A percentile compares a stretch with the other conserved stretches of the same genome.
Evolutionary conservation across 306 rosid genomes (phyloP).

Genomic region (Nissolia schottii): DNA sequence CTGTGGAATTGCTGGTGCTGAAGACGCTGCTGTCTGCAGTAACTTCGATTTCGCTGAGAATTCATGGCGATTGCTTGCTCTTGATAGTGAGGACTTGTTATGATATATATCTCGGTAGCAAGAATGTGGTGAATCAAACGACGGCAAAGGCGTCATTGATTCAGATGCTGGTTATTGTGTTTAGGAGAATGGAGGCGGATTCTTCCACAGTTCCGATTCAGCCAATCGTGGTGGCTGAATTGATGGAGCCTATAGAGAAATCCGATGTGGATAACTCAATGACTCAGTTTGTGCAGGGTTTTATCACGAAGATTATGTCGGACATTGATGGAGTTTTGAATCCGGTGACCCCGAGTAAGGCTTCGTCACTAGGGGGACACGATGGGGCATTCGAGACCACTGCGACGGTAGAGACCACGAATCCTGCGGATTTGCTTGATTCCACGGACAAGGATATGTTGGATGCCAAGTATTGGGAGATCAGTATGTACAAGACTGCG

Average conservation of each 20-base stretch:
- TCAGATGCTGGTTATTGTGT: constrained; percentile 97
- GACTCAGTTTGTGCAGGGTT: constrained; percentile 94
- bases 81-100: constrained; percentile 89
- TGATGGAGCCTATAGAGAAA: constrained; percentile 90
- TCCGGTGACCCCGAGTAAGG: constrained; percentile 53
- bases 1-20: constrained; percentile 73
- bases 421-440: constrained; percentile 94
- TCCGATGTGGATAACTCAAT: constrained; percentile 69
- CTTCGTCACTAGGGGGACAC: constrained; percentile 51
- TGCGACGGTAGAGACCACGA: constrained; percentile 70
- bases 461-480: constrained; percentile 99
- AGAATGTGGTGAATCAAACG: constrained; percentile 88
- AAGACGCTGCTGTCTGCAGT: constrained; percentile 93
- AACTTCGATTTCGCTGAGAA: constrained; percentile 86
- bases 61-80: constrained; percentile 93
- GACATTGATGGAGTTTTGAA: constrained; percentile 94
- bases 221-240: constrained; percentile 96
- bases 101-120: constrained; percentile 81
- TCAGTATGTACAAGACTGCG: constrained; percentile 97
- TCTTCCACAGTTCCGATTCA: constrained; percentile 94
- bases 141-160: constrained; percentile 95
- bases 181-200: constrained; percentile 98
- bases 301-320: constrained; percentile 83
- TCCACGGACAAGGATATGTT: constrained; percentile 97
- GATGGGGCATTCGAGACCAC: constrained; percentile 98